Evolutionary conservation across 495 filamentous ascomycete genomes (phyloP).

Genomic region (Penicillium diatomitis): DNA sequence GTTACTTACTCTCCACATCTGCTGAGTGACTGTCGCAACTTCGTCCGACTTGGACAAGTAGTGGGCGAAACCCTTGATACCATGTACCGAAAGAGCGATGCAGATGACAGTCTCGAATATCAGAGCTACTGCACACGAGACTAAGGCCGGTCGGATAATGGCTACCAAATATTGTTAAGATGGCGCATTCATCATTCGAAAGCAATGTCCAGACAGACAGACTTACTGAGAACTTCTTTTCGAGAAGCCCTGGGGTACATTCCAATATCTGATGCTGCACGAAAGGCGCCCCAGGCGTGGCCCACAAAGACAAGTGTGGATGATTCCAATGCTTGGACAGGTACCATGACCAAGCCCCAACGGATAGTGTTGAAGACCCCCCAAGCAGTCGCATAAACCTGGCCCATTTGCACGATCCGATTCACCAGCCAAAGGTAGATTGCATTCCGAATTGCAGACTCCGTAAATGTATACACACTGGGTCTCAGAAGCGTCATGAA

Average conservation of each 20-base stretch:
- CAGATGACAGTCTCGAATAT: slow-evolving; percentile 53
- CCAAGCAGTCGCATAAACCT: slow-evolving; percentile 64
- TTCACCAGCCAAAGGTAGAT: slow-evolving; percentile 68
- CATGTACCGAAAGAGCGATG: slow-evolving; percentile 51
- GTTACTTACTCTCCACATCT: slow-evolving; percentile 52
- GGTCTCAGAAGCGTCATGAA: slow-evolving; percentile 46
- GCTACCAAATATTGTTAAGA: too few species aligned
- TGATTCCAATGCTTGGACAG: slow-evolving; percentile 57
- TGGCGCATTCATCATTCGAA: too few species aligned
- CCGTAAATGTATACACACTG: slow-evolving; percentile 48
- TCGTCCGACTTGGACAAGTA: slow-evolving; percentile 46
- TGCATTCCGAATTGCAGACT: slow-evolving; percentile 59
- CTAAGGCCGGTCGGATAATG: slow-evolving; percentile 39
- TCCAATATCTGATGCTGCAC: slow-evolving; percentile 24
- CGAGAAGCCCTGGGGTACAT: slow-evolving; percentile 19
- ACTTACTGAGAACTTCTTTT: slow-evolving; percentile 30
- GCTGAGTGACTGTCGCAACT: slow-evolving; percentile 51
- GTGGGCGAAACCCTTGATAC: slow-evolving; percentile 48
- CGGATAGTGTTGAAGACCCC: slow-evolving; percentile 67
- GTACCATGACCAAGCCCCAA: slow-evolving; percentile 74
- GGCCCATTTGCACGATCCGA: slow-evolving; percentile 51
- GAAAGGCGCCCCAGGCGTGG: slow-evolving; percentile 58
- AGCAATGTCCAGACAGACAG: slow-evolving; percentile 13
- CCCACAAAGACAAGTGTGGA: slow-evolving; percentile 58
- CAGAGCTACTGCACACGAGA: slow-evolving; percentile 42